Evolutionary conservation across 2,329 filamentous ascomycete species (phyloP), one percentile per base, ranked within the genome.

Genomic region (Grosmannia clavigera): DNA sequence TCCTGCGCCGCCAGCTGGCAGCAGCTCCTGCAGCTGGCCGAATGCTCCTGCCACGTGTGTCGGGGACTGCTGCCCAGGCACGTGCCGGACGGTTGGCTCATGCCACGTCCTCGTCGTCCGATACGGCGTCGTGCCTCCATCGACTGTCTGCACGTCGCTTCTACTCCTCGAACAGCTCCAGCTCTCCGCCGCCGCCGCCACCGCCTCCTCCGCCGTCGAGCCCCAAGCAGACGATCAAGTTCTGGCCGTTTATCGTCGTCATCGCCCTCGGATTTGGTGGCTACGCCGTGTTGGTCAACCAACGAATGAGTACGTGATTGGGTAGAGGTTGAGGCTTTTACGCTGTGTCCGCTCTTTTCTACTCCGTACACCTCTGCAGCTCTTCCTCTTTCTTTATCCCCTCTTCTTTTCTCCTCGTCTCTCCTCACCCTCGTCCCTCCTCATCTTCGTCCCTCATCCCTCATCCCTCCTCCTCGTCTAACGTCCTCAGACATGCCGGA

Each of bases 221-320:
- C 4, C 56, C 56, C 43, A 58, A 58, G 56, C 56, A 58, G 46
- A 61, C 50, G 27, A 68, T 82, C 73, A 82, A 81, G 70, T 82
- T 83, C 69, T 82, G 79, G 79, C 80, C 80, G 2, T 82, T 83
- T 64, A n/a, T 79, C 54, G 69, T 72, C 58, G 71, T 83, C 64
- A 76, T 81, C 63, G 75, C 70, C 38, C 64, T 77, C 19, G 76
- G 78, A 55, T 73, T 74, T 9, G 75, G 74, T 16, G 78, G 76
- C 29, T 83, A 82, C 68, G 69, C 77, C 38, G 69, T 76, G 43
- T 70, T 83, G 53, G 75, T 78, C 56, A 78, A 81, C 62, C 71
- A 70, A 63, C 78, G 75, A 64, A 74, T 74, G 35, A 57, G 55
- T 52, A 11, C 12, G 16, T 53, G 27, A 27, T 14, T 51, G 70